These are phyloP conservation scores for Ceratobasidium sp. DNA, from an alignment of 1,284 basidiomycete genomes.

Conservation along the genomic window DNA sequence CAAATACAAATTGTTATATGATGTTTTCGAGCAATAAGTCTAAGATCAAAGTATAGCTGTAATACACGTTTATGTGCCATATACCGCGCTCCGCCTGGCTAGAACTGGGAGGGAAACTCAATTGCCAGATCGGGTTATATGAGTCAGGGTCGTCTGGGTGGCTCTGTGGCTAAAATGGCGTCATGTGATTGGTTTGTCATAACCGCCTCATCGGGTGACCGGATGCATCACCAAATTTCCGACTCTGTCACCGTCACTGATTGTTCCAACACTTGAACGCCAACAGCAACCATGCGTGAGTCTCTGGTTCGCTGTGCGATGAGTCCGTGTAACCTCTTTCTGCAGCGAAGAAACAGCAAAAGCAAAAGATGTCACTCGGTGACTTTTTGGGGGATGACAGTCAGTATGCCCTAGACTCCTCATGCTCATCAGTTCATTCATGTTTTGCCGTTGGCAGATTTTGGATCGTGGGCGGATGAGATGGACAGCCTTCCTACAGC, in stretches of 20 bases:
- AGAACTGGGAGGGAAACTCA: not conserved
- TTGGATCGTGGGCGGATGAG: conserved; percentile 97
- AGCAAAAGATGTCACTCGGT: conserved; percentile 85
- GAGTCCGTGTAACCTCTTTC: not conserved
- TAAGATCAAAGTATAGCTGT: too few species aligned
- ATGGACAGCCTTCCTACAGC: conserved; percentile 90
- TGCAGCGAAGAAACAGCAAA: conserved; percentile 79
- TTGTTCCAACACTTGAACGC: conserved; percentile 18
- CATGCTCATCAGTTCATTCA: conserved; percentile 27
- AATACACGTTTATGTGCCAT: too few species aligned
- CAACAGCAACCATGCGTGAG: conserved; percentile 29
- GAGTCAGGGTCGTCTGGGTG: too few species aligned
- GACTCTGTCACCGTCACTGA: conserved; percentile 29
- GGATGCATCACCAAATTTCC: conserved; percentile 41
- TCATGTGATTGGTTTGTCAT: conserved; percentile 3
- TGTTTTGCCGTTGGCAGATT: conserved; percentile 58
- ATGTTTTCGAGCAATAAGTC: too few species aligned
- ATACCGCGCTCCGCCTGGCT: not conserved
- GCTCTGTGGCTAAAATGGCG: not conserved
- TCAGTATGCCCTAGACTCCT: conserved; percentile 57
- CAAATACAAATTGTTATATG: too few species aligned
- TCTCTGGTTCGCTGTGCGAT: not conserved
- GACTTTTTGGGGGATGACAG: conserved; percentile 87
- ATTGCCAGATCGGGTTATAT: conserved; percentile 14
- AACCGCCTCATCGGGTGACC: conserved; percentile 22